Percentiles rank a stretch among this genome's conserved stretches.
Evolutionary conservation across 2,329 filamentous ascomycete genomes (phyloP).

Genomic region (Cucurbitaria berberidis): DNA sequence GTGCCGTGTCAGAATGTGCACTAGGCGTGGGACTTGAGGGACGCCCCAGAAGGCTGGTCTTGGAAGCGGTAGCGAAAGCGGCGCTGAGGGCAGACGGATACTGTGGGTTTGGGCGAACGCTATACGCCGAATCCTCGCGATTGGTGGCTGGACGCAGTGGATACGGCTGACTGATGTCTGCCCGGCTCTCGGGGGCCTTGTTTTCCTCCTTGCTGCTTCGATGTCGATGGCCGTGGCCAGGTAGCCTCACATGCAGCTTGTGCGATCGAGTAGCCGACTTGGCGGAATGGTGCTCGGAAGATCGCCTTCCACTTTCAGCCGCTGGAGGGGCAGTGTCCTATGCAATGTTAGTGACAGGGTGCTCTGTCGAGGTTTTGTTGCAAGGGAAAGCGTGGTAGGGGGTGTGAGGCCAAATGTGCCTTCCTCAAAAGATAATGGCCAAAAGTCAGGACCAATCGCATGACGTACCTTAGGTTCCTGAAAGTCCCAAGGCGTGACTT

Average conservation of each 20-base stretch:
- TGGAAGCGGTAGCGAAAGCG: conserved; percentile 59
- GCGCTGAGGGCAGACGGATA: conserved; percentile 54
- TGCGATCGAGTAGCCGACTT: conserved; percentile 64
- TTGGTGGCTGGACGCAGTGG: conserved; percentile 74
- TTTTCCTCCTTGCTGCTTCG: conserved; percentile 68
- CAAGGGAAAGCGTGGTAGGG: no score
- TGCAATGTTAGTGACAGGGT: conserved; percentile 15
- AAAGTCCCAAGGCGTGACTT: conserved; percentile 97
- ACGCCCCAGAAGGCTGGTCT: conserved; percentile 61
- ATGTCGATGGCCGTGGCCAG: conserved; percentile 68
- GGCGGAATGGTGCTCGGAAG: conserved; percentile 44
- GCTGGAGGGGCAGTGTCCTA: conserved; percentile 39
- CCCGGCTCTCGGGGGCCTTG: conserved; percentile 40
- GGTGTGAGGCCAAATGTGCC: no score
- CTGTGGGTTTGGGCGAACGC: conserved; percentile 56
- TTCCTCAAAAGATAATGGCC: conserved; percentile 2
- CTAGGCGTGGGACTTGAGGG: conserved; percentile 85
- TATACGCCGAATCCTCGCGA: conserved; percentile 72
- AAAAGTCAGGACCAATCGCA: neutral
- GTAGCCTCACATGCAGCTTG: conserved; percentile 64
- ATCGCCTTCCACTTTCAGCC: conserved; percentile 43
- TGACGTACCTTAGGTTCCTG: conserved; percentile 77
- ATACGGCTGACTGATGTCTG: conserved; percentile 53
- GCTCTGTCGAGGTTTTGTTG: neutral
- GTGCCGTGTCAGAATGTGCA: conserved; percentile 65